Percentiles rank a stretch among this genome's conserved stretches.
phyloP scores from a whole-genome alignment of 495 filamentous ascomycete species.

The Neurospora sp. region DNA sequence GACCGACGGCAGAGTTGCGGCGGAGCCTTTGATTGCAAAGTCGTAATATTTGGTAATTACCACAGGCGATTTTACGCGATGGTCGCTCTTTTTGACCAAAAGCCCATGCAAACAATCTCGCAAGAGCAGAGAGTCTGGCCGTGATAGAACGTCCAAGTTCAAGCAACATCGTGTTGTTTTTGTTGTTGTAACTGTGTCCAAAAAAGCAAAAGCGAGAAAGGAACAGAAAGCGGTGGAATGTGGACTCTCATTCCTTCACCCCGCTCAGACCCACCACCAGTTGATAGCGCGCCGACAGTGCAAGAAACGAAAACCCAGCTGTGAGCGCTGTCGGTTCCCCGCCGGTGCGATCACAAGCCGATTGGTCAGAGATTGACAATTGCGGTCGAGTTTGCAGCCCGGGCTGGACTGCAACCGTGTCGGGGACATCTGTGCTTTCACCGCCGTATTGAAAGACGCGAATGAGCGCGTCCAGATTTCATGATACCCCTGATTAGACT shows the following conservation, averaged over 20 bases:
- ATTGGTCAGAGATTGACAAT: background rate
- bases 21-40: background rate
- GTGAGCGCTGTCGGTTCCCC: background rate
- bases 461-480: background rate
- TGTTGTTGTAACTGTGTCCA: background rate
- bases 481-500: background rate
- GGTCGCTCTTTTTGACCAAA: background rate
- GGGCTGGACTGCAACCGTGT: background rate
- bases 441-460: background rate
- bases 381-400: background rate
- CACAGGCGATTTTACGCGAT: background rate
- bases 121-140: background rate
- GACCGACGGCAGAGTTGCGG: background rate
- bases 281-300: background rate
- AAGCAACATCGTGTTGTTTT: background rate
- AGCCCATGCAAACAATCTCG: background rate
- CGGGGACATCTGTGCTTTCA: background rate
- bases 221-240: background rate
- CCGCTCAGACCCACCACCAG: background rate
- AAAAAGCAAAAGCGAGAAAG: background rate
- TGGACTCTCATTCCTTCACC: background rate
- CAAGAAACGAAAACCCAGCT: background rate
- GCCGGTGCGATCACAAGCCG: background rate
- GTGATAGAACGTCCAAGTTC: background rate
- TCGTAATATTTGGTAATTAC: background rate